Evolutionary conservation across 1,284 basidiomycete genomes (phyloP), one percentile per base, ranked within the genome.

Genomic region (Marasmius tenuissimus): DNA sequence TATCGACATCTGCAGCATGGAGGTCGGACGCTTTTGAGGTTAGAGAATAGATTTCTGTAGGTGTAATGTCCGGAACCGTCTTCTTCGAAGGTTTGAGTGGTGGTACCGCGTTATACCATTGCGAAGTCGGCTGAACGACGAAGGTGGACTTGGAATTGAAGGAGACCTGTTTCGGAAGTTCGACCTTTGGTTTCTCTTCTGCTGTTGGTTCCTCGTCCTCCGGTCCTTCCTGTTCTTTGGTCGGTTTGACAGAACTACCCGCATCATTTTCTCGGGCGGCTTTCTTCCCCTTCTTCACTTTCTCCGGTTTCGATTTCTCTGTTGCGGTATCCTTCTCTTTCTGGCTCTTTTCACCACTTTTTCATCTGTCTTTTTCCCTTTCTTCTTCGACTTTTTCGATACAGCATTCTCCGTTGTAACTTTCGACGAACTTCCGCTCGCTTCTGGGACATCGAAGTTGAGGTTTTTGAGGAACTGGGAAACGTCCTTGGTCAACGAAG

Each of bases 391-490:
- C 54, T 47, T 54, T 18, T 65, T 37, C 63, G 61, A 48, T 58
- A 59, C 11, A 45, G 47, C 37, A 67, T 71, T 14, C 61, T 39
- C 35, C 51, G 65, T 49, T 20, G 35, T n/a, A 49, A 51, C 9
- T 63, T 60, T 45, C 42, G 63, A 7, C 45, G 45, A 47, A 20
- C 45, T 47, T 47, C 70, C 73, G 1, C 70, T 68, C 2, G 75
- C 72, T 51, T 75, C 75, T 1, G 71, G 73, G 5, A 65, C 66
- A 18, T 68, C 71, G 55, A 85, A 79, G 65, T 85, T 82, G 42
- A 89, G 74, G 1, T 74, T 80, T 66, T 85, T 82, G 68, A 89
- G 76, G 70, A 89, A 86, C 55, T 82, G 80, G 1, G 84, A 79
- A 16, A 91, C 76, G 65, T 87, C 87, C 39, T 80, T 80, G 48